These are phyloP conservation scores for Forsythia suspensa DNA, from an alignment of 257 asterid species.

Conservation along the genomic window DNA sequence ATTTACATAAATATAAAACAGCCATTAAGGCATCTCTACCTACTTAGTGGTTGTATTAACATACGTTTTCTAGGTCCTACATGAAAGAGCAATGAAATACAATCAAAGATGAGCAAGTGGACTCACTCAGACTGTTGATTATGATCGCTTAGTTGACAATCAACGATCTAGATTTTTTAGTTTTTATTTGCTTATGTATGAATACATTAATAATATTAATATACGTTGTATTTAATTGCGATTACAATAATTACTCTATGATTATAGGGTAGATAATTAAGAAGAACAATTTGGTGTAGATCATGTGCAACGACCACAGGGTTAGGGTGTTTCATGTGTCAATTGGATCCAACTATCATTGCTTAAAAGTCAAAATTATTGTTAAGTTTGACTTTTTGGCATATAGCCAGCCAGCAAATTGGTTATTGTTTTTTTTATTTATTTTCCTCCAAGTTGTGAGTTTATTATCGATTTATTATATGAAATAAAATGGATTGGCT, in stretches of 20 bases:
- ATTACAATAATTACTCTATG: background rate
- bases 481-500: background rate
- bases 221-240: too few species aligned
- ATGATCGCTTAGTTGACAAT: too few species aligned
- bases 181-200: too few species aligned
- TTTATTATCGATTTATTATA: background rate
- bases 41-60: conserved; percentile 10
- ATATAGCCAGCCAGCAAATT: conserved; percentile 19
- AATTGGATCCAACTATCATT: conserved; percentile 31
- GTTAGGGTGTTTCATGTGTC: conserved; percentile 16
- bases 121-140: too few species aligned
- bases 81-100: background rate
- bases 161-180: too few species aligned
- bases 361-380: conserved; percentile 38
- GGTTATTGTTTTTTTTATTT: background rate
- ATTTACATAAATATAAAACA: too few species aligned
- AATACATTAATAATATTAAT: too few species aligned
- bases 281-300: conserved; percentile 18
- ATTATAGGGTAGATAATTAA: background rate
- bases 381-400: conserved; percentile 41
- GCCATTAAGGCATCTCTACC: conserved; percentile 14
- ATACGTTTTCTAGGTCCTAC: background rate
- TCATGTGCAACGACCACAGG: conserved; percentile 42
- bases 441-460: conserved; percentile 9
- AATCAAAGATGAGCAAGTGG: background rate